A percentile compares a stretch with the other conserved stretches of the same genome.
Conservation (phyloP, 495 filamentous ascomycete species). For the Aspergillus haitiensis region DNA sequence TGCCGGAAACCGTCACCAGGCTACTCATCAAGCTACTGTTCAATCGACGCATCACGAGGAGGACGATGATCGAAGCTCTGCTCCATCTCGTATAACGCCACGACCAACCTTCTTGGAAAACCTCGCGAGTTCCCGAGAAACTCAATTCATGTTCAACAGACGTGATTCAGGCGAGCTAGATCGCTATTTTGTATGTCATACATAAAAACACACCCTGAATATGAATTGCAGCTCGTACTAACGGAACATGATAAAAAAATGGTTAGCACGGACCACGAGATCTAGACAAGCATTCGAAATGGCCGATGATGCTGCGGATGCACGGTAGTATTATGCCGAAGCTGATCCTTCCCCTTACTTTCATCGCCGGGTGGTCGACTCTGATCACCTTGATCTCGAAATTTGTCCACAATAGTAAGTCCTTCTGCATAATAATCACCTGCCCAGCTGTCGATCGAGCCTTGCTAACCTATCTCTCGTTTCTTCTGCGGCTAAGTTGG, state of each 20-base stretch:
- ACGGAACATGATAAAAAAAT: slow-evolving; percentile 6
- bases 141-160: slow-evolving; percentile 38
- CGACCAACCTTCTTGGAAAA: slow-evolving; percentile 44
- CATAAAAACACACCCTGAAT: not conserved
- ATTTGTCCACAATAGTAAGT: slow-evolving; percentile 52
- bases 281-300: slow-evolving; percentile 74
- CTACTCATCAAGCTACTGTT: slow-evolving; percentile 12
- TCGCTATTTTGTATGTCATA: slow-evolving; percentile 47
- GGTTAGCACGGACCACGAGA: slow-evolving; percentile 61
- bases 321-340: slow-evolving; percentile 79
- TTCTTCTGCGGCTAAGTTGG: slow-evolving; percentile 34
- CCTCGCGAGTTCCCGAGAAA: slow-evolving; percentile 37
- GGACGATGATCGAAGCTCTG: slow-evolving; percentile 23
- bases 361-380: slow-evolving; percentile 69
- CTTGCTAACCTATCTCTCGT: not conserved
- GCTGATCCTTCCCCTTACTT: slow-evolving; percentile 71
- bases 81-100: slow-evolving; percentile 30
- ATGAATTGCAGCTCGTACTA: slow-evolving; percentile 1
- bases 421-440: not conserved
- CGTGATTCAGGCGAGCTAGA: slow-evolving; percentile 42
- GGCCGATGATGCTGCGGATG: slow-evolving; percentile 75
- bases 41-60: slow-evolving; percentile 20
- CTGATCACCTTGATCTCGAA: slow-evolving; percentile 63
- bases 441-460: not conserved
- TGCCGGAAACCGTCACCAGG: slow-evolving; percentile 25